phyloP scores from a whole-genome alignment of 345 rosid genomes.

The Hirschfeldia incana region DNA sequence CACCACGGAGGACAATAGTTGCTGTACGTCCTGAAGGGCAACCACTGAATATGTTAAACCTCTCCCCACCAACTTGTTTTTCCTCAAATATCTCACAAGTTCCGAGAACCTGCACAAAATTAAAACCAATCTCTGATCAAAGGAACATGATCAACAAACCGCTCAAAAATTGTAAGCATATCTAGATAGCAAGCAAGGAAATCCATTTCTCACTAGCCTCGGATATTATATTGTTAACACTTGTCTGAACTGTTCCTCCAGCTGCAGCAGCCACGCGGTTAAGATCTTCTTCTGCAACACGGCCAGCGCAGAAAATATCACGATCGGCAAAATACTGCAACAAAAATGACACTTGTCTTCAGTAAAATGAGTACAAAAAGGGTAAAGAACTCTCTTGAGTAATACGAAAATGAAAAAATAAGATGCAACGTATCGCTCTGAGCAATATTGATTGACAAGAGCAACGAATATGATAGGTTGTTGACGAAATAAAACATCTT shows the following conservation, averaged over 20 bases:
- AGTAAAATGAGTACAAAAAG: slow-evolving; percentile 1
- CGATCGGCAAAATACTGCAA: slow-evolving; percentile 97
- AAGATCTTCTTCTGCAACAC: slow-evolving; percentile 95
- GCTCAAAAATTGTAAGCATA: slow-evolving; percentile 8
- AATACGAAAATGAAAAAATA: slow-evolving; percentile 12
- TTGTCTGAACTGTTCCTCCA: slow-evolving; percentile 96
- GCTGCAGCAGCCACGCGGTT: slow-evolving; percentile 93
- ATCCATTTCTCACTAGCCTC: slow-evolving; percentile 51
- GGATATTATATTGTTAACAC: slow-evolving; percentile 85
- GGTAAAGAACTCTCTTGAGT: not conserved
- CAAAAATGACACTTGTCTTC: slow-evolving; percentile 14
- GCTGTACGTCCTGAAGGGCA: slow-evolving; percentile 96
- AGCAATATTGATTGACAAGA: slow-evolving; percentile 9
- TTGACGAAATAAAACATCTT: slow-evolving; percentile 6
- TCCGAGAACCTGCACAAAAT: slow-evolving; percentile 77
- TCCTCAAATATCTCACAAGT: slow-evolving; percentile 96
- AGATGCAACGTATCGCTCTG: not conserved
- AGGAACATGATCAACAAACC: slow-evolving; percentile 9
- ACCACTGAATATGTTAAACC: slow-evolving; percentile 97
- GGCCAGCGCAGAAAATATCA: slow-evolving; percentile 99
- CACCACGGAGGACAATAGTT: slow-evolving; percentile 99
- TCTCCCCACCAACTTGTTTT: slow-evolving; percentile 96
- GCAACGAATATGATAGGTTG: slow-evolving; percentile 6
- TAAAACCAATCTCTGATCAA: slow-evolving; percentile 4
- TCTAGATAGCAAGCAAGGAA: slow-evolving; percentile 14